A percentile compares a stretch with the other conserved stretches of the same genome.
Evolutionary conservation across 2,329 filamentous ascomycete genomes (phyloP).

Genomic region (Colletotrichum endophyticum): DNA sequence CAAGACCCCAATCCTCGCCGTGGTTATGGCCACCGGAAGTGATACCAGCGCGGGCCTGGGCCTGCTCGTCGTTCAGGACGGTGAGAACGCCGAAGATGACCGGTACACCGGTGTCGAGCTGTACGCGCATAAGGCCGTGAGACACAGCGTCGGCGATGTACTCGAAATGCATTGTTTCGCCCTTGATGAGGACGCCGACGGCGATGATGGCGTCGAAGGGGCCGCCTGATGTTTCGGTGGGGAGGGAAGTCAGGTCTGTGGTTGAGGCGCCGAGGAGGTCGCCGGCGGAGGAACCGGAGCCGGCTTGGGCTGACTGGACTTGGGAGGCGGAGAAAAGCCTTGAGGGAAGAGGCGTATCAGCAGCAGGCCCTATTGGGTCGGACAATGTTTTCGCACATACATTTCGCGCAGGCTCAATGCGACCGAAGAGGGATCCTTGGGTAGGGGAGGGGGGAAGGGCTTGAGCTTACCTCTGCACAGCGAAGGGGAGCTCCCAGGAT

Average conservation of each 20-base stretch:
- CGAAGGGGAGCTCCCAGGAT: slow-evolving; percentile 92
- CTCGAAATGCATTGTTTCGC: slow-evolving; percentile 99
- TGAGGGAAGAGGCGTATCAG: background rate
- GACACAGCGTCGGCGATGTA: slow-evolving; percentile 94
- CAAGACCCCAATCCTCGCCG: slow-evolving; percentile 93
- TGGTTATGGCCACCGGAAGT: slow-evolving; percentile 80
- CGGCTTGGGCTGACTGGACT: slow-evolving; percentile 73
- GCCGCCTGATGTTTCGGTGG: slow-evolving; percentile 49
- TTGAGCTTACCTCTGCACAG: slow-evolving; percentile 75
- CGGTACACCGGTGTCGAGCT: slow-evolving; percentile 86
- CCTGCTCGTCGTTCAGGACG: slow-evolving; percentile 87
- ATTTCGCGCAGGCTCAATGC: background rate
- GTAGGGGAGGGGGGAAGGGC: slow-evolving; percentile 8
- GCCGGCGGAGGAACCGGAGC: slow-evolving; percentile 68
- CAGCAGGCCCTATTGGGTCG: background rate
- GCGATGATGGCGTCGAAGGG: slow-evolving; percentile 95
- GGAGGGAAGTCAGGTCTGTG: slow-evolving; percentile 66
- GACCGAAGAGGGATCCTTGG: background rate
- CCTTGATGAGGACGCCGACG: slow-evolving; percentile 96
- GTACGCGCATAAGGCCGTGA: slow-evolving; percentile 92
- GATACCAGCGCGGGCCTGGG: slow-evolving; percentile 81
- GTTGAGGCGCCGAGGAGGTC: slow-evolving; percentile 76
- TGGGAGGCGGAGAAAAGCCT: slow-evolving; percentile 87
- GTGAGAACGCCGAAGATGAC: slow-evolving; percentile 94
- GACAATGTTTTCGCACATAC: background rate